Percentiles rank a stretch among this genome's conserved stretches.
These are phyloP conservation scores for Pisolithus marmoratus DNA, from an alignment of 768 basidiomycete species.

Conservation along the genomic window DNA sequence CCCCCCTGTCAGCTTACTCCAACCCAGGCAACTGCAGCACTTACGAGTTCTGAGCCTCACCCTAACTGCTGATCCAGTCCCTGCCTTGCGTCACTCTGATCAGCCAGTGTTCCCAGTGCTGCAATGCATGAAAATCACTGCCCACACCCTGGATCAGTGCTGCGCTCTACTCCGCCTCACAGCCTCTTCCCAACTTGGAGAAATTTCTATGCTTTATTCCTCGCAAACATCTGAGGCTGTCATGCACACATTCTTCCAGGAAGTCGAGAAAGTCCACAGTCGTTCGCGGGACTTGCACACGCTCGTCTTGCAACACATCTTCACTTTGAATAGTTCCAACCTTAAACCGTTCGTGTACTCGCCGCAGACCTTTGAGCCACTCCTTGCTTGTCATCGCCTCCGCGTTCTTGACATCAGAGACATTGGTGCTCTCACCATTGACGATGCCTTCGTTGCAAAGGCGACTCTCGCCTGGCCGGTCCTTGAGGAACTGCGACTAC, in stretches of 20 bases:
- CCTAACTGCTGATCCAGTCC: slow-evolving; percentile 14
- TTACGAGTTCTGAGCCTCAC: slow-evolving; percentile 19
- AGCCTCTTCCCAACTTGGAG: slow-evolving; percentile 18
- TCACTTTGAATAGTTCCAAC: slow-evolving; percentile 9
- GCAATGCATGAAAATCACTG: slow-evolving; percentile 18
- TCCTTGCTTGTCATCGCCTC: slow-evolving; percentile 17
- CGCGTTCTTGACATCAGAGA: slow-evolving; percentile 19
- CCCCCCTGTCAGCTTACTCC: slow-evolving; percentile 16
- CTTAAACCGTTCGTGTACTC: slow-evolving; percentile 18
- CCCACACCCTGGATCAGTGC: slow-evolving; percentile 24
- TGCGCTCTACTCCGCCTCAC: slow-evolving; percentile 19
- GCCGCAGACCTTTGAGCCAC: slow-evolving; percentile 19
- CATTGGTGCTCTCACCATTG: slow-evolving; percentile 22
- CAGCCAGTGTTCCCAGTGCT: slow-evolving; percentile 16
- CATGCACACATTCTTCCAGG: slow-evolving; percentile 19
- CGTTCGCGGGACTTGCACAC: slow-evolving; percentile 1
- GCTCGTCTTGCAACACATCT: slow-evolving; percentile 24
- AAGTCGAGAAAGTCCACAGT: slow-evolving; percentile 7
- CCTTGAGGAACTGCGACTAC: slow-evolving; percentile 23
- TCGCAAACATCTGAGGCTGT: slow-evolving; percentile 17
- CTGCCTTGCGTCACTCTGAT: slow-evolving; percentile 3
- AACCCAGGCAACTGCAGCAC: slow-evolving; percentile 16
- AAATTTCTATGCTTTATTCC: slow-evolving; percentile 22
- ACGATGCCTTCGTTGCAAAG: slow-evolving; percentile 20
- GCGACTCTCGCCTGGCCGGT: slow-evolving; percentile 24